Percentiles rank a stretch among this genome's conserved stretches.
These are phyloP conservation scores for Solanum commersonii DNA, from an alignment of 257 asterid genomes.

Conservation along the genomic window DNA sequence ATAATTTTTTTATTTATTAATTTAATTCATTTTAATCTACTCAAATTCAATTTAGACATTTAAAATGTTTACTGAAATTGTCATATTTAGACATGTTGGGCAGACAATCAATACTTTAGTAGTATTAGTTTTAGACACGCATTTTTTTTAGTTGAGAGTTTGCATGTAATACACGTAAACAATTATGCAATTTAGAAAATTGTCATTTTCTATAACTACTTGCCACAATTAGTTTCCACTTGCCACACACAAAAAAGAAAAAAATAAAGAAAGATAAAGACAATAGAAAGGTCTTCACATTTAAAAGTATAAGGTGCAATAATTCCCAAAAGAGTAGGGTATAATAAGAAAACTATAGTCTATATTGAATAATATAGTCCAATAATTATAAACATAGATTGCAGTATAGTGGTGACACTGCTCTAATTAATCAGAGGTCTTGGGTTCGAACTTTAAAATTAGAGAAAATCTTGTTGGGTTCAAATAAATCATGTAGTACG, in stretches of 20 bases:
- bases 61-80: too few species aligned
- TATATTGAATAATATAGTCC: neutral
- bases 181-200: neutral
- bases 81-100: neutral
- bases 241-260: neutral
- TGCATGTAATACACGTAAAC: neutral
- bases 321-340: neutral
- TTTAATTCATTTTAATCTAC: neutral
- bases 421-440: too few species aligned
- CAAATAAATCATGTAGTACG: too few species aligned
- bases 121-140: neutral
- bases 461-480: too few species aligned
- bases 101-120: neutral
- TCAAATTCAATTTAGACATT: neutral
- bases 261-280: neutral
- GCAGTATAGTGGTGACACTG: fast-evolving
- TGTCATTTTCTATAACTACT: neutral
- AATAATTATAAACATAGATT: too few species aligned
- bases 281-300: neutral
- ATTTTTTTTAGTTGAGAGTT: neutral
- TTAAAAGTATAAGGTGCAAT: neutral
- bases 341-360: neutral
- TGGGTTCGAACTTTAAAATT: too few species aligned
- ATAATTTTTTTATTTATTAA: fast-evolving
- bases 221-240: neutral